Percentiles rank a stretch among this genome's conserved stretches.
Evolutionary conservation across 306 rosid genomes (phyloP).

Genomic region (Vigna unguiculata): DNA sequence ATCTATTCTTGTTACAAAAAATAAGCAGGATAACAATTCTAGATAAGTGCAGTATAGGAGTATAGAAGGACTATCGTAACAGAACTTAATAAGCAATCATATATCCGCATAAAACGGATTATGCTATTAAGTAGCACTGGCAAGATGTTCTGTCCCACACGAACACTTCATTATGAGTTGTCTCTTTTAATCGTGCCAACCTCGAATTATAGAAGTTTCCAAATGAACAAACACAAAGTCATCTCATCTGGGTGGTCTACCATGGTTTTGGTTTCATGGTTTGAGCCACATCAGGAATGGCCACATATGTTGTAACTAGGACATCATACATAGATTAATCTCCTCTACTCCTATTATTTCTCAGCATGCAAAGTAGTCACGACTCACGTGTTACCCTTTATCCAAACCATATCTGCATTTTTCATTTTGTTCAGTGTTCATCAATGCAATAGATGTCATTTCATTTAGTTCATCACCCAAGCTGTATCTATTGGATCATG

Average conservation of each 20-base stretch:
- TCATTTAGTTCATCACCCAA: not conserved
- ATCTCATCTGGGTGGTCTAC: slow-evolving; percentile 65
- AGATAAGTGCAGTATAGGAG: slow-evolving; percentile 12
- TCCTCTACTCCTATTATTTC: slow-evolving; percentile 83
- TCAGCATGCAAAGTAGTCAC: slow-evolving; percentile 79
- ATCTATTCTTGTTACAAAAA: slow-evolving; percentile 9
- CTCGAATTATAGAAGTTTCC: slow-evolving; percentile 31
- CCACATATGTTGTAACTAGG: slow-evolving; percentile 79
- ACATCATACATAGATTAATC: slow-evolving; percentile 79
- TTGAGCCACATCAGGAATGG: slow-evolving; percentile 61
- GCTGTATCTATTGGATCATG: slow-evolving; percentile 1
- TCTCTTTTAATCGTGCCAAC: slow-evolving; percentile 26
- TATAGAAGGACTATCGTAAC: not conserved
- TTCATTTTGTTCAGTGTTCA: slow-evolving; percentile 29
- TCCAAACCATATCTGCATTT: slow-evolving; percentile 23
- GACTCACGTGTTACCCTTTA: slow-evolving; percentile 44
- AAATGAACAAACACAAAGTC: slow-evolving; percentile 70
- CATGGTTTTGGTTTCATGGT: slow-evolving; percentile 55
- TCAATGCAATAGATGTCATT: slow-evolving; percentile 25
- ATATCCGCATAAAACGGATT: slow-evolving; percentile 21
- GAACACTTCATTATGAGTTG: not conserved
- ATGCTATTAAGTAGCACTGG: slow-evolving; percentile 3
- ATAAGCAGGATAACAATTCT: slow-evolving; percentile 9
- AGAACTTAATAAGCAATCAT: not conserved
- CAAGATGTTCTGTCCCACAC: slow-evolving; percentile 18